Evolutionary conservation across 805 yeast species (phyloP).

Genomic region (Wickerhamomyces xylosicus): DNA sequence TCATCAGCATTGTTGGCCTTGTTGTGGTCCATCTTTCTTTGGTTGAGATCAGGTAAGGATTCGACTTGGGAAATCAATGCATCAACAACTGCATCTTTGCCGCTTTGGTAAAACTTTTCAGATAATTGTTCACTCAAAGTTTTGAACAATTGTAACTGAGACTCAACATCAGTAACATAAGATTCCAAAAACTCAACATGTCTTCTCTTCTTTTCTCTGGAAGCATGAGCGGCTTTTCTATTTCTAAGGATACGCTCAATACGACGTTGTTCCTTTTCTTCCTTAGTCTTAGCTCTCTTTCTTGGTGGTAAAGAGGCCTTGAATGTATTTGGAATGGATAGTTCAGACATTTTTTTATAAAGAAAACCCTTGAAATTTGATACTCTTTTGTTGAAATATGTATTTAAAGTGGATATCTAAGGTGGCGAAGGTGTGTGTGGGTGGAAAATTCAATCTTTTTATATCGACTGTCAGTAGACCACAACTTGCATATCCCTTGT

Average conservation of each 20-base stretch:
- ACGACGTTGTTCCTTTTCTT: slow-evolving; percentile 94
- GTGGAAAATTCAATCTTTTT: too few species aligned
- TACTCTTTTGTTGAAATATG: too few species aligned
- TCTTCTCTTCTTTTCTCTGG: slow-evolving; percentile 90
- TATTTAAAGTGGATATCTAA: too few species aligned
- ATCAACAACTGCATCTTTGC: slow-evolving; percentile 11
- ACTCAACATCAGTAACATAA: slow-evolving; percentile 18
- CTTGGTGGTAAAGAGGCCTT: slow-evolving; percentile 74
- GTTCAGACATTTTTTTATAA: not conserved
- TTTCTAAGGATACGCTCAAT: slow-evolving; percentile 88
- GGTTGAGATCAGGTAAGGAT: slow-evolving; percentile 15
- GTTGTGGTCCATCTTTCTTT: slow-evolving; percentile 13
- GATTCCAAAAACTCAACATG: slow-evolving; percentile 78
- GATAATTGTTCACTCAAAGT: slow-evolving; percentile 10
- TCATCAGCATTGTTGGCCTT: slow-evolving; percentile 11
- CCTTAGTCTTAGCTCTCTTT: slow-evolving; percentile 92
- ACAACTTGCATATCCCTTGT: too few species aligned
- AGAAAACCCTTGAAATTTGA: too few species aligned
- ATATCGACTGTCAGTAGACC: too few species aligned
- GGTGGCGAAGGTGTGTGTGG: too few species aligned
- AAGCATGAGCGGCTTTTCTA: slow-evolving; percentile 95
- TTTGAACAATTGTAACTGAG: slow-evolving; percentile 12
- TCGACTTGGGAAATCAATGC: slow-evolving; percentile 5
- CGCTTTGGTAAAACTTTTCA: slow-evolving; percentile 9
- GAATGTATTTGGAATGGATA: slow-evolving; percentile 25